These are phyloP conservation scores for Fusarium austroafricanum DNA, from an alignment of 2,329 filamentous ascomycete genomes.

Conservation along the genomic window DNA sequence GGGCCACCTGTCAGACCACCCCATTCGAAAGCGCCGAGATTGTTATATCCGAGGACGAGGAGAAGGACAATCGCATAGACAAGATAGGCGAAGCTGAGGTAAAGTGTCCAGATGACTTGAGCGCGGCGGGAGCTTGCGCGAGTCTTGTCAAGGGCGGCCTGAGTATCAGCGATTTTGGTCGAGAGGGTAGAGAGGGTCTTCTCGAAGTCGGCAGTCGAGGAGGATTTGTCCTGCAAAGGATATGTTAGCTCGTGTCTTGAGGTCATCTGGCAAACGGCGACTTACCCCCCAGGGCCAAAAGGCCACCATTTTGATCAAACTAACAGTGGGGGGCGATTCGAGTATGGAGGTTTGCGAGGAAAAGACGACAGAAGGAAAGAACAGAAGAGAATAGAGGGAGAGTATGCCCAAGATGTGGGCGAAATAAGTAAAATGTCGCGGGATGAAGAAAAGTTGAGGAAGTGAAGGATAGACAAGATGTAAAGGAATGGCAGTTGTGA, in stretches of 20 bases:
- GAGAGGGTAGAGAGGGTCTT: constrained; percentile 87
- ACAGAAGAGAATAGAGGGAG: constrained; percentile 6
- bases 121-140: constrained; percentile 79
- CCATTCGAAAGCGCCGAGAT: constrained; percentile 82
- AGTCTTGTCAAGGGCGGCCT: constrained; percentile 77
- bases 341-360: constrained; percentile 16
- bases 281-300: constrained; percentile 87
- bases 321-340: constrained; percentile 10
- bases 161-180: constrained; percentile 81
- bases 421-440: neutral
- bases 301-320: constrained; percentile 72
- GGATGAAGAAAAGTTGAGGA: constrained; percentile 6
- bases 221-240: constrained; percentile 75
- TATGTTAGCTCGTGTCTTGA: constrained; percentile 21
- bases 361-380: constrained; percentile 10
- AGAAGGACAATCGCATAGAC: constrained; percentile 84
- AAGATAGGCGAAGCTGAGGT: constrained; percentile 90
- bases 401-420: constrained; percentile 7
- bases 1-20: constrained; percentile 82
- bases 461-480: constrained; percentile 4
- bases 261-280: neutral
- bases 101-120: constrained; percentile 89
- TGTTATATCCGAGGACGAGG: constrained; percentile 85
- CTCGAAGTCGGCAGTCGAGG: constrained; percentile 91
- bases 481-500: constrained; percentile 20